These are phyloP conservation scores for Protomyces gravidus DNA, from an alignment of 1,139 yeast species.

Conservation along the genomic window DNA sequence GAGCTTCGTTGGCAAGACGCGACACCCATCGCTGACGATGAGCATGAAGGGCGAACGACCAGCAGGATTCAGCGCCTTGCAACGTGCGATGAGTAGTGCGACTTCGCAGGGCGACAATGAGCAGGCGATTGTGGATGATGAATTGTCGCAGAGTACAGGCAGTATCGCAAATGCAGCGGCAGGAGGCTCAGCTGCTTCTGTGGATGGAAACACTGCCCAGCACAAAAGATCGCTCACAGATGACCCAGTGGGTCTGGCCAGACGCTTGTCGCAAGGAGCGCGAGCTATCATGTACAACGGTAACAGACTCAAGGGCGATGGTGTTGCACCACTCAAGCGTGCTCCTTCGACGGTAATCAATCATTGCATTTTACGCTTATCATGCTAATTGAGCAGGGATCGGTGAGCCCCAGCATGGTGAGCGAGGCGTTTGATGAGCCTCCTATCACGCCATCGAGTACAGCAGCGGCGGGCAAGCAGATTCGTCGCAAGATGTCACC, in stretches of 20 bases:
- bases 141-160: not conserved
- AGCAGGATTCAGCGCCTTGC: conserved; percentile 5
- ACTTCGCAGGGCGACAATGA: conserved; percentile 2
- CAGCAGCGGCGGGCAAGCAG: conserved; percentile 8
- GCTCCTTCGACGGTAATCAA: not conserved
- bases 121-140: conserved; percentile 17
- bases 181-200: not conserved
- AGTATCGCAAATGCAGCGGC: no score
- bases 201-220: not conserved
- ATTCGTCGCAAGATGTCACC: conserved; percentile 21
- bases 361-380: no score
- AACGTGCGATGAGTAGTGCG: conserved; percentile 2
- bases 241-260: conserved; percentile 23
- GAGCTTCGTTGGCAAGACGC: conserved; percentile 10
- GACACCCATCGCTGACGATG: conserved; percentile 27
- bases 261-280: conserved; percentile 26
- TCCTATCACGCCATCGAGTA: not conserved
- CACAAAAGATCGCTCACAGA: conserved; percentile 3
- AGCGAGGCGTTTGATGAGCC: not conserved
- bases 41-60: conserved; percentile 15
- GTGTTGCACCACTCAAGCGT: conserved; percentile 2
- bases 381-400: no score
- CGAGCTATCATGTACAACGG: conserved; percentile 27
- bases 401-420: not conserved
- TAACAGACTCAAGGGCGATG: conserved; percentile 24